phyloP scores from a whole-genome alignment of 495 filamentous ascomycete species.

The Hyaloscypha hepaticicola region DNA sequence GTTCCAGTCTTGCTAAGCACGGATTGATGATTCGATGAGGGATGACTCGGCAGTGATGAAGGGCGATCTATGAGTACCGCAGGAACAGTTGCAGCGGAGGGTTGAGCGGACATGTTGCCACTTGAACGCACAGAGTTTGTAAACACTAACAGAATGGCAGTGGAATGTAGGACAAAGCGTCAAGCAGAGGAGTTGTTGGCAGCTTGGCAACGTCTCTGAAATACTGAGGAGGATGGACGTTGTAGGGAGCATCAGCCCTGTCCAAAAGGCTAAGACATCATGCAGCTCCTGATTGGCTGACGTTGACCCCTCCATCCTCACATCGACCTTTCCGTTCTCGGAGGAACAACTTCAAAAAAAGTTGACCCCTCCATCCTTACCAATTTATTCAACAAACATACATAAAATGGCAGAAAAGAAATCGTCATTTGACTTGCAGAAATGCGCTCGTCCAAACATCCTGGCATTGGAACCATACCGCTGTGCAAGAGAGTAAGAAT shows the following conservation, averaged over 20 bases:
- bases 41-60: too few species aligned
- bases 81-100: too few species aligned
- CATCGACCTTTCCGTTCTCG: background rate
- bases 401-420: conserved; percentile 23
- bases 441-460: conserved; percentile 82
- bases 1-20: too few species aligned
- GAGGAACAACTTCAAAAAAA: conserved; percentile 4
- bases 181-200: background rate
- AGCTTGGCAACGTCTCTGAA: background rate
- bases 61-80: too few species aligned
- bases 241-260: background rate
- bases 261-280: background rate
- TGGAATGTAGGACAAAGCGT: background rate
- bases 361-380: background rate
- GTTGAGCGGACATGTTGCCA: background rate
- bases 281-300: background rate
- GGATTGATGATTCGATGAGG: too few species aligned
- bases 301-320: background rate
- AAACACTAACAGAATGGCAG: background rate
- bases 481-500: conserved; percentile 74
- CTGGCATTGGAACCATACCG: conserved; percentile 79
- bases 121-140: background rate
- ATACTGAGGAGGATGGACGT: background rate
- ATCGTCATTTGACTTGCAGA: conserved; percentile 70
- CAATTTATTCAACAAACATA: background rate